These are phyloP conservation scores for Colletotrichum liaoningense DNA, from an alignment of 2,329 filamentous ascomycete species.

Conservation along the genomic window DNA sequence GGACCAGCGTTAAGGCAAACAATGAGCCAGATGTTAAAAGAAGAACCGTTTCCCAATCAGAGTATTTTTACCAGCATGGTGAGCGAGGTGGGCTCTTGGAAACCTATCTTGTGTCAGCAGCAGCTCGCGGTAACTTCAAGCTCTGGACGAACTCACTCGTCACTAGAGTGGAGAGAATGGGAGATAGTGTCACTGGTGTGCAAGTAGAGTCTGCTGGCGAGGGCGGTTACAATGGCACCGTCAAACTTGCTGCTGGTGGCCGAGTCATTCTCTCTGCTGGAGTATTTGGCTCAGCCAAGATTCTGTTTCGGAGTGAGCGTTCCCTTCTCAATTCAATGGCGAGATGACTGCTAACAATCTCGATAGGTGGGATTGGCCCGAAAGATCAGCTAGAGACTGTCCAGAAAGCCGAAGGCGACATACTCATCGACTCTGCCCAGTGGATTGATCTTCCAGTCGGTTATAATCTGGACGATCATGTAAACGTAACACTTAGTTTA, in stretches of 20 bases:
- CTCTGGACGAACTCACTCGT: background rate
- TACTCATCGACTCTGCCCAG: background rate
- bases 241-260: background rate
- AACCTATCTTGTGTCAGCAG: background rate
- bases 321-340: background rate
- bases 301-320: background rate
- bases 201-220: background rate
- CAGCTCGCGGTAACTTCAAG: background rate
- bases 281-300: conserved; percentile 4
- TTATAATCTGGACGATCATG: background rate
- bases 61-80: background rate
- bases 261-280: background rate
- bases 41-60: background rate
- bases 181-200: background rate
- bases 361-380: background rate
- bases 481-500: background rate
- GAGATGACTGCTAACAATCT: background rate
- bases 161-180: background rate
- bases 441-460: background rate
- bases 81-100: background rate
- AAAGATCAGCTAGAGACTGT: background rate
- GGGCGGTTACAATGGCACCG: background rate
- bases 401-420: background rate
- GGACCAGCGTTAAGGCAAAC: background rate
- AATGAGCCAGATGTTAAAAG: background rate